Percentiles rank a stretch among this genome's conserved stretches.
These are phyloP conservation scores for Licmophora abbreviata DNA, from an alignment of 108 stramenopile genomes.

Conservation along the genomic window DNA sequence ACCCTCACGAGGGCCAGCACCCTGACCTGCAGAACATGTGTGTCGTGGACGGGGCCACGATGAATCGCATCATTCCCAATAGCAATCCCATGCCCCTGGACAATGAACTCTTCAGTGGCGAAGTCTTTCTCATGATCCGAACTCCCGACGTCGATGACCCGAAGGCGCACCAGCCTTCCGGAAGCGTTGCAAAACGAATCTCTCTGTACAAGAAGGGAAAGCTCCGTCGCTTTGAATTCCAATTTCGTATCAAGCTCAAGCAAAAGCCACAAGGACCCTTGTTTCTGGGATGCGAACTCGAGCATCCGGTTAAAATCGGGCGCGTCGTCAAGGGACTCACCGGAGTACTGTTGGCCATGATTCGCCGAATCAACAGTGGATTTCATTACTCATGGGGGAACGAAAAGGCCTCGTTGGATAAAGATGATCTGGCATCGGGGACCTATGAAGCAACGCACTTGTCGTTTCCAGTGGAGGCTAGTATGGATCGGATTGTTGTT, in stretches of 20 bases:
- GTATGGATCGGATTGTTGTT: conserved; percentile 67
- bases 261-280: conserved; percentile 42
- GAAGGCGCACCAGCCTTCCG: conserved; percentile 10
- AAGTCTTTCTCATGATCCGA: conserved; percentile 56
- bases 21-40: conserved; percentile 21
- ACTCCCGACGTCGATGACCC: conserved; percentile 52
- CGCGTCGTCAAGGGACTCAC: conserved; percentile 41
- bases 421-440: conserved; percentile 10
- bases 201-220: conserved; percentile 40
- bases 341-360: conserved; percentile 43
- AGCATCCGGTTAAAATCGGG: conserved; percentile 41
- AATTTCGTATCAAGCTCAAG: conserved; percentile 72
- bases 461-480: conserved; percentile 61
- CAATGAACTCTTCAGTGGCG: conserved; percentile 58
- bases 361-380: conserved; percentile 51
- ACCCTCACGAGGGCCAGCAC: conserved; percentile 30
- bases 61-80: conserved; percentile 37
- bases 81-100: conserved; percentile 24
- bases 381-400: conserved; percentile 51
- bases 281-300: conserved; percentile 62
- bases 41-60: conserved; percentile 23
- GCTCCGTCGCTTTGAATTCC: conserved; percentile 68
- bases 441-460: conserved; percentile 55
- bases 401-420: not conserved
- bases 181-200: conserved; percentile 16